Conservation (phyloP, 2,329 filamentous ascomycete species). For the Nothomitra cinnamomea region DNA sequence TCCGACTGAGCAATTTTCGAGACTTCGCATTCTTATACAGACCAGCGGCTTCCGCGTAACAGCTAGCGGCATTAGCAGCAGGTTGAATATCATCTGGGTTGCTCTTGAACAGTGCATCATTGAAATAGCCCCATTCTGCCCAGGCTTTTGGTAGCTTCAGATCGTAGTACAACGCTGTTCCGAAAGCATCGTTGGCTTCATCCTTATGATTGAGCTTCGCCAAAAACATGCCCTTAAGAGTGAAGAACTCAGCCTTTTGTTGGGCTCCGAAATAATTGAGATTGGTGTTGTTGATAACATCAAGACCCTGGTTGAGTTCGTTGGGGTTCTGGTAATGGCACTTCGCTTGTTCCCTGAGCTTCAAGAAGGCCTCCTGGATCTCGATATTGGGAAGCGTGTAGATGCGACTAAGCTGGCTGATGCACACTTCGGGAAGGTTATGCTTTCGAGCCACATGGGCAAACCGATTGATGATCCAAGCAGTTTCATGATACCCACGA, state of each 20-base stretch:
- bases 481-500: conserved; percentile 92
- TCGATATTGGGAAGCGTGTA: conserved; percentile 98
- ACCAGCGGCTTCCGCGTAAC: conserved; percentile 87
- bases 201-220: conserved; percentile 82
- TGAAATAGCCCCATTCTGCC: conserved; percentile 99
- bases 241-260: conserved; percentile 98
- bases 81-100: conserved; percentile 66
- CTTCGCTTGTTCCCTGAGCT: conserved; percentile 94
- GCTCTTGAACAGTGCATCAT: conserved; percentile 88
- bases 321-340: conserved; percentile 95
- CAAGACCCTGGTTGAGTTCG: conserved; percentile 79
- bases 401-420: conserved; percentile 89
- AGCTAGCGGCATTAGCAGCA: conserved; percentile 83
- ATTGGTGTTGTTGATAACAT: conserved; percentile 99
- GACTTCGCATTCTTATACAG: conserved; percentile 97
- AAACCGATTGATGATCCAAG: conserved; percentile 99
- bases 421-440: conserved; percentile 90
- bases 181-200: conserved; percentile 86
- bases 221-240: conserved; percentile 97
- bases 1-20: conserved; percentile 78
- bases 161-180: conserved; percentile 89
- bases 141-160: conserved; percentile 91
- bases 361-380: conserved; percentile 97
- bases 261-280: conserved; percentile 92
- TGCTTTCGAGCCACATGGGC: conserved; percentile 96